Base-by-base conservation (phyloP, 1,284 basidiomycete species). In the Moniliophthora roreri region DNA sequence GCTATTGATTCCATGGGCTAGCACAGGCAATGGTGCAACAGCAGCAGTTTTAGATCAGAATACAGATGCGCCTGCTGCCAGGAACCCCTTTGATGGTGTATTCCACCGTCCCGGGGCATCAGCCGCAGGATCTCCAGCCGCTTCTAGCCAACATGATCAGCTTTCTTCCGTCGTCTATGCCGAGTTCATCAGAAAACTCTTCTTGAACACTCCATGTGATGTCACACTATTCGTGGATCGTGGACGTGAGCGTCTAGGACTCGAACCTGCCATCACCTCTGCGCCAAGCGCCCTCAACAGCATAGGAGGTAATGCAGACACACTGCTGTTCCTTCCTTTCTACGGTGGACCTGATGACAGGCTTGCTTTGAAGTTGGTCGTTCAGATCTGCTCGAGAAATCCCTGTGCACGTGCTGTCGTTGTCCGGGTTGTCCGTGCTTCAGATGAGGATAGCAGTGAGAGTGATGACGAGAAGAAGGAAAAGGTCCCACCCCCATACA, bases 321-420 rank as follows among this genome's bases (percentile, higher is more conserved):
- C 91, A 91, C 60, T 69, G 95, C 49, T 87, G 28, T 48, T 95
- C 72, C 68, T 96, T 36, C 89, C 91, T 0, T 97, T 96, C 80
- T 89, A 94, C 66, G 95, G 94, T 48, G 95, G 95, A 0, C 87
- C 92, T 0, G 95, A 98, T 68, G 95, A 97, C 65, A 83, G 95
- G 1, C 79, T 92, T 8, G 91, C 93, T 0, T 73, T 97, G 21
- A 72, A 80, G 35, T 84, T 95, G 62, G 78, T 91, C 8, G 81
- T 91, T 10, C 92, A 95, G 69, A 76, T 95, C 11, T 93, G 90
- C 62, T 48, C 51, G 8, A 66, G 74, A 38, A 86, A 88, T 61
- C 66, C 80, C 0, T 67, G 68, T 20, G 79, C 91, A 2, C 79
- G 72, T 7, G 93, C 91, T 3, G 91, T 88, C 0, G 81, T 93